Evolutionary conservation across 192 early-diverging fungal species (phyloP).

Genomic region (Obelidium mucronatum): DNA sequence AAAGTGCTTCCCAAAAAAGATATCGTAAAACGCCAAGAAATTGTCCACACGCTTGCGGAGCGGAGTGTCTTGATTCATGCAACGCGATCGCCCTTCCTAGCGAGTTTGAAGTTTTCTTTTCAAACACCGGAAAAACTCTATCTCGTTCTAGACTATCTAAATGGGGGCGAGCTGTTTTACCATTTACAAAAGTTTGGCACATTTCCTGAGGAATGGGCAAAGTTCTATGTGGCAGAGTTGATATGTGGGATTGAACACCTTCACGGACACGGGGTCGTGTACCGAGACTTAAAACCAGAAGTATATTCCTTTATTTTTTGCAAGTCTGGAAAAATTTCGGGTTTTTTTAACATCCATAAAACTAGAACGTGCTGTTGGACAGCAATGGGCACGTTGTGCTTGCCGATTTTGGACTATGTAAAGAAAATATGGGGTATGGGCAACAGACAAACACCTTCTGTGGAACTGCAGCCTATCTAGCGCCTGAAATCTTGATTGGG

Average conservation of each 20-base stretch:
- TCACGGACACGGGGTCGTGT: slow-evolving; percentile 72
- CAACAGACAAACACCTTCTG: slow-evolving; percentile 60
- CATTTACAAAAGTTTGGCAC: slow-evolving; percentile 89
- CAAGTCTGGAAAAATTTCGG: neutral
- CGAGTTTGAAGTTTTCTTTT: slow-evolving; percentile 93
- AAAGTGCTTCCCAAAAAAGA: slow-evolving; percentile 80
- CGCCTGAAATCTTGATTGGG: slow-evolving; percentile 82
- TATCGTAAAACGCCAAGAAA: slow-evolving; percentile 75
- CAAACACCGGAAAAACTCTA: slow-evolving; percentile 80
- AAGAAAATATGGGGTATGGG: slow-evolving; percentile 60
- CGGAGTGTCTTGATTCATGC: slow-evolving; percentile 77
- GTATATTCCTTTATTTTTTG: slow-evolving; percentile 21
- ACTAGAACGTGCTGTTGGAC: slow-evolving; percentile 64
- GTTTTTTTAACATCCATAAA: neutral
- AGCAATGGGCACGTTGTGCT: slow-evolving; percentile 74
- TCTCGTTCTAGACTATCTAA: slow-evolving; percentile 81
- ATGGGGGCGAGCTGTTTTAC: slow-evolving; percentile 88
- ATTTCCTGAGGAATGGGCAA: slow-evolving; percentile 86
- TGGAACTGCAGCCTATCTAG: slow-evolving; percentile 68
- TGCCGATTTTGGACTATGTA: slow-evolving; percentile 83
- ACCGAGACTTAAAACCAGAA: slow-evolving; percentile 61
- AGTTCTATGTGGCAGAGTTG: slow-evolving; percentile 80
- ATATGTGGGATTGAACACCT: slow-evolving; percentile 73
- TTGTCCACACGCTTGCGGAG: slow-evolving; percentile 79
- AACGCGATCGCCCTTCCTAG: slow-evolving; percentile 84